Evolutionary conservation across 768 basidiomycete genomes (phyloP).

Genomic region (Leccinum variicolor): DNA sequence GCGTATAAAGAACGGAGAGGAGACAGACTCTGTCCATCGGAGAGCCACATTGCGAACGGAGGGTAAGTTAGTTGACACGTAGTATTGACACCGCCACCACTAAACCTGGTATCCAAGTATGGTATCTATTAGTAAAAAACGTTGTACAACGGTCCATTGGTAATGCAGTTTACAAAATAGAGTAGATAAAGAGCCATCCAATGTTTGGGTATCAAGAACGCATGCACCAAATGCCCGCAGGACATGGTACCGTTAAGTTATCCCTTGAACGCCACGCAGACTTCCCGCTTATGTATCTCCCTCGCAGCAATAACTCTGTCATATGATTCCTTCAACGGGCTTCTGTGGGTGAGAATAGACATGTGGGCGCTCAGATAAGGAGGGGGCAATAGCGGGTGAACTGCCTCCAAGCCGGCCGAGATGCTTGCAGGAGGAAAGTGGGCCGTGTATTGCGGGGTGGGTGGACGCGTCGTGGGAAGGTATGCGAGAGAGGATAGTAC

Average conservation of each 20-base stretch:
- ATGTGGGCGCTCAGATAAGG: slow-evolving; percentile 72
- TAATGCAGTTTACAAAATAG: slow-evolving; percentile 22
- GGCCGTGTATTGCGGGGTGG: slow-evolving; percentile 45
- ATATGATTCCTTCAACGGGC: slow-evolving; percentile 66
- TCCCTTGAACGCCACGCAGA: neutral
- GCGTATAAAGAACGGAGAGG: neutral
- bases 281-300: slow-evolving; percentile 30
- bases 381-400: slow-evolving; percentile 69
- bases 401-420: slow-evolving; percentile 50
- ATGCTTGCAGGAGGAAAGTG: slow-evolving; percentile 66
- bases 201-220: slow-evolving; percentile 22
- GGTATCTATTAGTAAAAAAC: slow-evolving; percentile 14
- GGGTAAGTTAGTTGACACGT: slow-evolving; percentile 17
- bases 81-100: slow-evolving; percentile 18
- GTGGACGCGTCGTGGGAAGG: slow-evolving; percentile 39
- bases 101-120: neutral
- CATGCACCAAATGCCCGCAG: neutral
- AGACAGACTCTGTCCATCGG: slow-evolving; percentile 47
- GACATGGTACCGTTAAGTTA: neutral
- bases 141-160: slow-evolving; percentile 14
- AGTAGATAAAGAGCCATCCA: slow-evolving; percentile 13
- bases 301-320: slow-evolving; percentile 65
- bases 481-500: slow-evolving; percentile 57
- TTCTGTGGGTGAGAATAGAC: slow-evolving; percentile 61
- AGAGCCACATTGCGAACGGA: slow-evolving; percentile 43